Evolutionary conservation across 1,284 basidiomycete genomes (phyloP).

Genomic region (Grifola frondosa): DNA sequence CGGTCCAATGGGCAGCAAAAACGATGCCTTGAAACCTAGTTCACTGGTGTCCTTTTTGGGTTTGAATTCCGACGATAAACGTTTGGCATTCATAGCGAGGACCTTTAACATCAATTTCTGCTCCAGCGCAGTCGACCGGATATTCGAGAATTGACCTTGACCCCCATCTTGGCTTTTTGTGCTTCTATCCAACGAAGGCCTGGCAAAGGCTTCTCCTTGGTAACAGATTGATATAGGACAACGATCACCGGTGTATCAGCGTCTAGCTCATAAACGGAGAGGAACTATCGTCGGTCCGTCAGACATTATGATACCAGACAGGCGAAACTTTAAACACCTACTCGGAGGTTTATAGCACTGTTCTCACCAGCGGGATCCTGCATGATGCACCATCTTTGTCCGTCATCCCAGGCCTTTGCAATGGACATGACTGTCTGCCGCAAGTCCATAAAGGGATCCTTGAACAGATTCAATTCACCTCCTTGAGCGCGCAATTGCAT

Average conservation of each 20-base stretch:
- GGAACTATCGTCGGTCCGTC: constrained; percentile 24
- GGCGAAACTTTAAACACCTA: constrained; percentile 14
- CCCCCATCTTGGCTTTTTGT: constrained; percentile 3
- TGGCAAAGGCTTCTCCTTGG: constrained; percentile 17
- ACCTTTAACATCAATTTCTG: constrained; percentile 34
- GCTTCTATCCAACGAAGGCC: constrained; percentile 17
- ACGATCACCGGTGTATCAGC: constrained; percentile 32
- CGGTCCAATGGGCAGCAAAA: constrained; percentile 40
- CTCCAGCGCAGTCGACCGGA: constrained; percentile 33
- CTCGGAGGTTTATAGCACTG: constrained; percentile 32
- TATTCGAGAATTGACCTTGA: constrained; percentile 3
- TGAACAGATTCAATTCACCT: constrained; percentile 11
- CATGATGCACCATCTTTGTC: constrained; percentile 25
- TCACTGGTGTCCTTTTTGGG: constrained; percentile 23
- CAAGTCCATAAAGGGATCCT: constrained; percentile 37
- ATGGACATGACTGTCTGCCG: constrained; percentile 35
- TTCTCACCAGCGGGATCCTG: constrained; percentile 23
- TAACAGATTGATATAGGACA: constrained; percentile 28
- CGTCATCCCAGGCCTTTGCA: constrained; percentile 29
- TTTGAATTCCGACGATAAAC: constrained; percentile 29
- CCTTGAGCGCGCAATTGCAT: neutral
- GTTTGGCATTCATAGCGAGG: constrained; percentile 36
- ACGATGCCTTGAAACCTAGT: constrained; percentile 31
- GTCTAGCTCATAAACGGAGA: constrained; percentile 29
- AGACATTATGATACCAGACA: neutral